Conservation (phyloP, 495 filamentous ascomycete genomes). For the Tuber aestivum region DNA sequence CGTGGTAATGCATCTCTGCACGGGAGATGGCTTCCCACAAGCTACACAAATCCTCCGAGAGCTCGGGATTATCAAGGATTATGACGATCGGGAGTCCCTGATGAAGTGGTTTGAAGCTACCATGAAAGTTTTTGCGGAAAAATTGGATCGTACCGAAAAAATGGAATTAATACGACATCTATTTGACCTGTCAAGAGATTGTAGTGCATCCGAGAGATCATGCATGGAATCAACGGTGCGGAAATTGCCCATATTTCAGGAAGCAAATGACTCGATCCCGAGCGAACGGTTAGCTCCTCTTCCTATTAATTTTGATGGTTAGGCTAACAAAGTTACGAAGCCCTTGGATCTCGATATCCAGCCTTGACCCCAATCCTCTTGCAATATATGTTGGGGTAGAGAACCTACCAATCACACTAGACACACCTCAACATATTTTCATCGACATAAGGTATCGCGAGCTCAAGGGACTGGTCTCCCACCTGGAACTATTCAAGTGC, state of each 20-base stretch:
- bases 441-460: conserved; percentile 21
- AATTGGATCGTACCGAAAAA: conserved; percentile 10
- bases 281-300: conserved; percentile 9
- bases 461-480: conserved; percentile 8
- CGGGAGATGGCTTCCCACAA: conserved; percentile 7
- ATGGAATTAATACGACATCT: conserved; percentile 10
- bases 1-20: not conserved
- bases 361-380: not conserved
- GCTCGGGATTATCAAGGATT: conserved; percentile 15
- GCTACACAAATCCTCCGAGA: conserved; percentile 8
- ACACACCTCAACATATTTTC: conserved; percentile 25
- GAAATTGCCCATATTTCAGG: conserved; percentile 22
- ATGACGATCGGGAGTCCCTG: conserved; percentile 2
- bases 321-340: conserved; percentile 9
- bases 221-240: conserved; percentile 11
- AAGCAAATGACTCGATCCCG: not conserved
- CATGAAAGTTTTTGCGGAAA: conserved; percentile 17
- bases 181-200: conserved; percentile 3
- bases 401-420: conserved; percentile 16
- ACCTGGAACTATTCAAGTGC: conserved; percentile 12
- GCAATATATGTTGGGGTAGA: conserved; percentile 20
- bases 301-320: not conserved
- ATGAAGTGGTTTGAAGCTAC: conserved; percentile 25
- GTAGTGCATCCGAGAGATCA: not conserved
- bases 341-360: conserved; percentile 24